phyloP scores from a whole-genome alignment of 2,329 filamentous ascomycete genomes.

The Elsinoe batatas region DNA sequence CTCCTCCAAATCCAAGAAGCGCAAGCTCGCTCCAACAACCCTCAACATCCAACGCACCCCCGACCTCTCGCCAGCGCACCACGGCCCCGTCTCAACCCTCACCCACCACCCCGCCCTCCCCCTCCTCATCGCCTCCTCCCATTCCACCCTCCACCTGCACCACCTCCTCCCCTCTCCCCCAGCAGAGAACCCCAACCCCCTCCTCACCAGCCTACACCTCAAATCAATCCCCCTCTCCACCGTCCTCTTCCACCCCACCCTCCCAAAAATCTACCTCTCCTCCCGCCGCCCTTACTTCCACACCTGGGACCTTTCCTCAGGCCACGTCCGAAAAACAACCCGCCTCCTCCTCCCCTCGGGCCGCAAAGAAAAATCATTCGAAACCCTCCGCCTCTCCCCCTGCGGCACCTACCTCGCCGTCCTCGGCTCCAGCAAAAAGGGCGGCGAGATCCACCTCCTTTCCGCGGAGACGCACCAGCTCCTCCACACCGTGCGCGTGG shows the following conservation, averaged over 20 bases:
- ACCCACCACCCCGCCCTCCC: slow-evolving; percentile 85
- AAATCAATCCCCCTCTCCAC: slow-evolving; percentile 74
- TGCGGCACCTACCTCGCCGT: slow-evolving; percentile 80
- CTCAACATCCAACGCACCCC: slow-evolving; percentile 83
- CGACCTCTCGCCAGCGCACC: slow-evolving; percentile 71
- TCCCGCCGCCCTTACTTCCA: slow-evolving; percentile 88
- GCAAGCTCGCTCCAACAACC: slow-evolving; percentile 73
- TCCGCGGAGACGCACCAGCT: slow-evolving; percentile 75
- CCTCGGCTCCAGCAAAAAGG: slow-evolving; percentile 71
- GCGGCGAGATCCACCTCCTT: slow-evolving; percentile 79
- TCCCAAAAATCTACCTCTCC: slow-evolving; percentile 76
- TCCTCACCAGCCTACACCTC: slow-evolving; percentile 82
- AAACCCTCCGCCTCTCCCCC: slow-evolving; percentile 77
- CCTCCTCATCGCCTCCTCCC: slow-evolving; percentile 80
- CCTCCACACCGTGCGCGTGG: slow-evolving; percentile 71
- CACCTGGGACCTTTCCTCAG: slow-evolving; percentile 78
- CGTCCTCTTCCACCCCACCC: slow-evolving; percentile 62
- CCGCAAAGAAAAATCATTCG: slow-evolving; percentile 82
- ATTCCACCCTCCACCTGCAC: slow-evolving; percentile 77
- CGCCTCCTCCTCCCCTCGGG: slow-evolving; percentile 59
- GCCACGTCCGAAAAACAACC: slow-evolving; percentile 71
- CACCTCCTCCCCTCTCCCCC: slow-evolving; percentile 67
- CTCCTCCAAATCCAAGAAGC: slow-evolving; percentile 41
- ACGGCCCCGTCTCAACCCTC: slow-evolving; percentile 67
- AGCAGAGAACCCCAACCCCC: slow-evolving; percentile 68